These are phyloP conservation scores for Aphanomyces cochlioides DNA, from an alignment of 352 stramenopile genomes.

Conservation along the genomic window DNA sequence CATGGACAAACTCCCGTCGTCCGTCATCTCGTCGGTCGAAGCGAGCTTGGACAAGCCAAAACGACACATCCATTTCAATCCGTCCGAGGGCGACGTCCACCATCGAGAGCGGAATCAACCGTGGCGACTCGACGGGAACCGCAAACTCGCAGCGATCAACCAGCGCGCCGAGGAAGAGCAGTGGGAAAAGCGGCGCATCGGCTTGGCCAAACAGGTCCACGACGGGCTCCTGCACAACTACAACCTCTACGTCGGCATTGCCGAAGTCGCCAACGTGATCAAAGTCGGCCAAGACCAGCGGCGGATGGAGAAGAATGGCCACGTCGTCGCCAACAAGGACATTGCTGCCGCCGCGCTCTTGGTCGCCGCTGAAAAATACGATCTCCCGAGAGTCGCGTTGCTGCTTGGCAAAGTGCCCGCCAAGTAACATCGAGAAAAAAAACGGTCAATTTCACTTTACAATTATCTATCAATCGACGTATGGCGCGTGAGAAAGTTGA, in stretches of 20 bases:
- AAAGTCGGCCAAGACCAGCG: conserved; percentile 45
- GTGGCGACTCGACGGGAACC: conserved; percentile 47
- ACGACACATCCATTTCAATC: conserved; percentile 48
- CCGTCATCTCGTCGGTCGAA: neutral
- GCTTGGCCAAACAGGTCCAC: conserved; percentile 64
- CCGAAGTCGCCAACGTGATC: conserved; percentile 57
- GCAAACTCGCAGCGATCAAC: conserved; percentile 45
- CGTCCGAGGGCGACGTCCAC: conserved; percentile 58
- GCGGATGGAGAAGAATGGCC: conserved; percentile 35
- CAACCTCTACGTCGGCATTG: conserved; percentile 65
- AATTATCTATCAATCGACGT: conserved; percentile 15
- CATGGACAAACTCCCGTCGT: neutral
- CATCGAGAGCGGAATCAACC: conserved; percentile 46
- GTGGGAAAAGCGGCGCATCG: conserved; percentile 63
- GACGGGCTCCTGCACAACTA: conserved; percentile 65
- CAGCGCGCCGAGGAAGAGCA: conserved; percentile 51
- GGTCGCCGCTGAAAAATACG: conserved; percentile 68
- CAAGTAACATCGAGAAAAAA: neutral
- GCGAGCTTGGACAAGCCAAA: neutral
- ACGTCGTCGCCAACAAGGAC: conserved; percentile 39
- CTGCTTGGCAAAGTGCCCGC: conserved; percentile 73
- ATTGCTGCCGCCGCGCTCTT: conserved; percentile 60
- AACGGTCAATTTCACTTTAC: no score
- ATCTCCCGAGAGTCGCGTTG: conserved; percentile 59
- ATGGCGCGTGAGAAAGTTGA: conserved; percentile 41